Conservation (phyloP, 108 stramenopile species). For the Stephanodiscus minutulus region DNA sequence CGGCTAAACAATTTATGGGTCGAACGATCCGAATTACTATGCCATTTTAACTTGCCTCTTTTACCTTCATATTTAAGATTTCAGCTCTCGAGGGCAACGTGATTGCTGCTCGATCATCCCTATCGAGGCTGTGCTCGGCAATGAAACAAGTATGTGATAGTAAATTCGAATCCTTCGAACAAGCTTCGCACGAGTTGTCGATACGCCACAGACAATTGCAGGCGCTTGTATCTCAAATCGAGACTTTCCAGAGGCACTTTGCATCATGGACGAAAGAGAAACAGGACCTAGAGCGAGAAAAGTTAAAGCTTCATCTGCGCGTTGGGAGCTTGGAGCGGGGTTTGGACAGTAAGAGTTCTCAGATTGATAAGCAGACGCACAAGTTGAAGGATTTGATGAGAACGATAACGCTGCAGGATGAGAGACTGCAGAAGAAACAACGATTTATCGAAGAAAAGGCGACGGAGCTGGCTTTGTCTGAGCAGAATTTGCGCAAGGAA, state of each 20-base stretch:
- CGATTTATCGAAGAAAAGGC: conserved; percentile 37
- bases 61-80: conserved; percentile 19
- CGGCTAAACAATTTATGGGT: neutral
- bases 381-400: conserved; percentile 47
- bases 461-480: conserved; percentile 20
- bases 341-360: conserved; percentile 33
- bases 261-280: conserved; percentile 43
- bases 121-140: conserved; percentile 6
- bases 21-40: neutral
- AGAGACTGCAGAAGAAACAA: conserved; percentile 41
- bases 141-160: conserved; percentile 37
- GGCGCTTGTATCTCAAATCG: conserved; percentile 29
- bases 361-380: conserved; percentile 40
- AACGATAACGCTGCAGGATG: conserved; percentile 35
- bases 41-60: neutral
- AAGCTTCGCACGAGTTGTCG: conserved; percentile 27
- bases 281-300: conserved; percentile 37
- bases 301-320: conserved; percentile 29
- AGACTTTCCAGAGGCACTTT: conserved; percentile 31
- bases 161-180: conserved; percentile 28
- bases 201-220: conserved; percentile 41
- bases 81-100: conserved; percentile 37
- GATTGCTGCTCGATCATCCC: conserved; percentile 12
- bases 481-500: conserved; percentile 29
- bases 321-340: conserved; percentile 26